These are phyloP conservation scores for Diaporthe citri DNA, from an alignment of 2,329 filamentous ascomycete genomes.

Conservation along the genomic window DNA sequence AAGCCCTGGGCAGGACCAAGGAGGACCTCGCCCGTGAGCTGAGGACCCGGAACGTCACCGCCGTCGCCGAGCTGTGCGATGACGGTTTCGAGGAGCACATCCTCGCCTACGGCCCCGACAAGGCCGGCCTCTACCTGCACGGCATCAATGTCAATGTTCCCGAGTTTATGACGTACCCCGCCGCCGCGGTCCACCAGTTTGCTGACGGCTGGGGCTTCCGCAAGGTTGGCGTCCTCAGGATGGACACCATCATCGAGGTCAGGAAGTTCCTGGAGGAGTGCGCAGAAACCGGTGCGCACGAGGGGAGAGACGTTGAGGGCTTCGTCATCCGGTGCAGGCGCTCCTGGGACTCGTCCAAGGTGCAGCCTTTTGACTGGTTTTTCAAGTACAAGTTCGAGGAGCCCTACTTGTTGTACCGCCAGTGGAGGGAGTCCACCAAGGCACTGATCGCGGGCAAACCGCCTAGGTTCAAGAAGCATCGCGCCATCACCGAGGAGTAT, in stretches of 20 bases:
- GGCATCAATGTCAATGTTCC: conserved; percentile 97
- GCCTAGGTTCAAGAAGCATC: conserved; percentile 87
- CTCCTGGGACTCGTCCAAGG: conserved; percentile 61
- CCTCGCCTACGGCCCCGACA: conserved; percentile 84
- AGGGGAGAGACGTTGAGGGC: conserved; percentile 93
- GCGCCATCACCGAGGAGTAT: conserved; percentile 91
- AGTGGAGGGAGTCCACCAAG: conserved; percentile 98
- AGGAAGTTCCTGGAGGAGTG: conserved; percentile 85
- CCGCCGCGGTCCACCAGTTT: conserved; percentile 86
- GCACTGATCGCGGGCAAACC: conserved; percentile 81
- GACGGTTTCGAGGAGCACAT: conserved; percentile 98
- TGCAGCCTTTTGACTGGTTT: conserved; percentile 90
- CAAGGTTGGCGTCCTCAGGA: conserved; percentile 84
- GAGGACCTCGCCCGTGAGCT: conserved; percentile 83
- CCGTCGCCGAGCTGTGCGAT: conserved; percentile 95
- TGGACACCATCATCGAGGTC: conserved; percentile 80
- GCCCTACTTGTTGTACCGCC: conserved; percentile 97
- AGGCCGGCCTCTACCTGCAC: conserved; percentile 92
- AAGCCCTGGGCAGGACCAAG: conserved; percentile 80
- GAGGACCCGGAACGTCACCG: conserved; percentile 86
- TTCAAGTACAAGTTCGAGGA: conserved; percentile 99
- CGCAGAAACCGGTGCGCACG: conserved; percentile 89
- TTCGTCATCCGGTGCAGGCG: conserved; percentile 94
- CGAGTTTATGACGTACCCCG: conserved; percentile 88
- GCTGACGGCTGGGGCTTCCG: conserved; percentile 94